Evolutionary conservation across 163 green algal genomes (phyloP).

Genomic region (Scenedesmus sp.): DNA sequence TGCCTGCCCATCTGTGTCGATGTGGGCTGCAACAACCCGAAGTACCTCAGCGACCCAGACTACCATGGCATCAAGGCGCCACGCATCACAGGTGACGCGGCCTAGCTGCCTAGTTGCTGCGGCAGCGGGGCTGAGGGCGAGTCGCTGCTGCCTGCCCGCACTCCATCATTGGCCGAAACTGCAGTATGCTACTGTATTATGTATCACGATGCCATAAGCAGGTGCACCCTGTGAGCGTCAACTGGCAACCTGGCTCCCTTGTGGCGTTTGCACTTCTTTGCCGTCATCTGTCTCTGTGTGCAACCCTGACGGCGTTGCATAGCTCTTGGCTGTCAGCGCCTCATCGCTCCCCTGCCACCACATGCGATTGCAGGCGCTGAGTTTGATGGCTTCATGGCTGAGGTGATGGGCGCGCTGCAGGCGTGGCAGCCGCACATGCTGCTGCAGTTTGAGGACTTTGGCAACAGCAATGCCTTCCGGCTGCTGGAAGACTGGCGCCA

Average conservation of each 20-base stretch:
- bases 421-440: constrained; percentile 70
- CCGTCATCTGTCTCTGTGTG: too few relatives aligned
- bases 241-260: too few relatives aligned
- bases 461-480: constrained; percentile 80
- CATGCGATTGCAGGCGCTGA: constrained; percentile 73
- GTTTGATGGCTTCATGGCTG: constrained; percentile 79
- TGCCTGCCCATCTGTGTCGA: constrained; percentile 90
- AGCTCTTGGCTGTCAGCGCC: too few relatives aligned
- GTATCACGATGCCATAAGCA: too few relatives aligned
- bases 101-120: background rate
- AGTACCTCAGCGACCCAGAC: constrained; percentile 68
- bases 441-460: constrained; percentile 95
- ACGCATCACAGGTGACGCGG: background rate
- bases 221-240: too few relatives aligned
- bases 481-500: background rate
- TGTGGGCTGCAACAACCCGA: constrained; percentile 92
- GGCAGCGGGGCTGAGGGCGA: too few relatives aligned
- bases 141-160: too few relatives aligned
- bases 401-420: constrained; percentile 73
- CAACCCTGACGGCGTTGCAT: too few relatives aligned
- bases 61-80: constrained; percentile 68
- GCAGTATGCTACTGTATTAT: too few relatives aligned
- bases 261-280: too few relatives aligned
- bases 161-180: too few relatives aligned
- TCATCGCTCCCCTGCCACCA: too few relatives aligned